Percentiles rank a stretch among this genome's conserved stretches.
These are phyloP conservation scores for Ilex aquifolium DNA, from an alignment of 257 asterid species.

Conservation along the genomic window DNA sequence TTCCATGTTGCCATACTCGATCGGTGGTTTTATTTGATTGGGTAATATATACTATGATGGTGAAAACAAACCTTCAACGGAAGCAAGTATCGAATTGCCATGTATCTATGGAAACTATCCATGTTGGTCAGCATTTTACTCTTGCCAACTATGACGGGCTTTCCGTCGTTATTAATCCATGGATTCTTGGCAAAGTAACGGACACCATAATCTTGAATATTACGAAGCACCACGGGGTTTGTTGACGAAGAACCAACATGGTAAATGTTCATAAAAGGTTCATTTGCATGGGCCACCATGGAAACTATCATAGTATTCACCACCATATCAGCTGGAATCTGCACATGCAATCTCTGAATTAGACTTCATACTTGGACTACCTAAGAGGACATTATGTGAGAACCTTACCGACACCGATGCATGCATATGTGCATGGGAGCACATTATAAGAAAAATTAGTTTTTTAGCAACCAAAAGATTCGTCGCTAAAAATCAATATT, in stretches of 20 bases:
- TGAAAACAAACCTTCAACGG: slow-evolving; percentile 22
- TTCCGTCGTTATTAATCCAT: slow-evolving; percentile 29
- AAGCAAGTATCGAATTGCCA: slow-evolving; percentile 25
- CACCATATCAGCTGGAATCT: slow-evolving; percentile 25
- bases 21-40: too few relatives aligned
- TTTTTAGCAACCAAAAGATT: too few relatives aligned
- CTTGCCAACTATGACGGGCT: slow-evolving; percentile 26
- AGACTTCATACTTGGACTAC: background rate
- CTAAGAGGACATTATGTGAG: background rate
- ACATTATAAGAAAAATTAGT: too few relatives aligned
- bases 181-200: slow-evolving; percentile 17
- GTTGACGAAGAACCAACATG: slow-evolving; percentile 18
- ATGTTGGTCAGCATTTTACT: slow-evolving; percentile 22
- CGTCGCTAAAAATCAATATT: too few relatives aligned
- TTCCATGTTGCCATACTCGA: too few relatives aligned
- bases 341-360: background rate
- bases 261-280: slow-evolving; percentile 11
- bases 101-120: slow-evolving; percentile 29
- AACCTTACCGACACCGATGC: too few relatives aligned
- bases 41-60: too few relatives aligned
- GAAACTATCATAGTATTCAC: slow-evolving; percentile 21
- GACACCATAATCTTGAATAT: slow-evolving; percentile 10
- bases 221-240: slow-evolving; percentile 5
- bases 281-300: slow-evolving; percentile 20
- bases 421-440: too few relatives aligned